A percentile compares a stretch with the other conserved stretches of the same genome.
Conservation (phyloP, 2,329 filamentous ascomycete genomes). For the Tolypocladium endophyticum region DNA sequence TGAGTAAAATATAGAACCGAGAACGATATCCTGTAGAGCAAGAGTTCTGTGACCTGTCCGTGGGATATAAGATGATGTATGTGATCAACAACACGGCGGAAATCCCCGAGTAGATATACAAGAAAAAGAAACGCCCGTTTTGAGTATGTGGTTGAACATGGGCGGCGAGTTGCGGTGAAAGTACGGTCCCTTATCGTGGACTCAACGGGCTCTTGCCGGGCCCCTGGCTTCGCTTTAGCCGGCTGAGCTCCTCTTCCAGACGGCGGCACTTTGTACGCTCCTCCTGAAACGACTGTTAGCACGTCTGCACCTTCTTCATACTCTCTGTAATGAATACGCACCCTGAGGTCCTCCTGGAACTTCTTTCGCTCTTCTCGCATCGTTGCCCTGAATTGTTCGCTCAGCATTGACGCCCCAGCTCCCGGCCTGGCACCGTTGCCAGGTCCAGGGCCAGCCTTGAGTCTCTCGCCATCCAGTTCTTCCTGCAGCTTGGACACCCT, state of each 20-base stretch:
- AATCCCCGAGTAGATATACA: background rate
- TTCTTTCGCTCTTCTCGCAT: conserved; percentile 48
- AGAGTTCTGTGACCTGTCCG: background rate
- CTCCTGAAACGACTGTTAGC: conserved; percentile 30
- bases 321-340: conserved; percentile 16
- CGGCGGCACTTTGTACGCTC: conserved; percentile 36
- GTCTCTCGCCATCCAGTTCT: conserved; percentile 38
- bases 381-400: conserved; percentile 44
- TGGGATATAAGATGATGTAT: background rate
- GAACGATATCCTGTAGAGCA: background rate
- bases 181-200: conserved; percentile 15
- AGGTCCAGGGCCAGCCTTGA: conserved; percentile 28
- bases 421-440: conserved; percentile 23
- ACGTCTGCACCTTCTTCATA: background rate
- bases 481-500: conserved; percentile 34
- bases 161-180: background rate
- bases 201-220: conserved; percentile 32
- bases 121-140: background rate
- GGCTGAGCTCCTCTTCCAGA: conserved; percentile 39
- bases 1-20: background rate
- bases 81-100: background rate
- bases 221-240: conserved; percentile 30
- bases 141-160: background rate
- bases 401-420: conserved; percentile 39
- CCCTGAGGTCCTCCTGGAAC: conserved; percentile 44